Conservation (phyloP, 768 basidiomycete genomes). For the Chiua virens region DNA sequence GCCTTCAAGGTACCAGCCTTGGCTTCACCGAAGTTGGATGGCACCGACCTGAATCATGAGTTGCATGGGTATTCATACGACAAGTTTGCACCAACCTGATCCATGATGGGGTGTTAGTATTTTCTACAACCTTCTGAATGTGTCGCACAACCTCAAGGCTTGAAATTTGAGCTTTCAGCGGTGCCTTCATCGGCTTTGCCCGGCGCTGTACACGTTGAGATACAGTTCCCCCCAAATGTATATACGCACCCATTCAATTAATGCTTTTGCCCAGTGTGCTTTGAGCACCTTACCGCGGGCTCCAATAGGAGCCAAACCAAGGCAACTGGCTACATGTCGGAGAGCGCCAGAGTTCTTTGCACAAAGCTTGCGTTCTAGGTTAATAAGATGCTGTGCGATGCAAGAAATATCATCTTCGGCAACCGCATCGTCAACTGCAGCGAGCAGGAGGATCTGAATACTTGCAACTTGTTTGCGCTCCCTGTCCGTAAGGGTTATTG, state of each 20-base stretch:
- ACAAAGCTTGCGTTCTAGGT: neutral
- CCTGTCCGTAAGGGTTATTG: neutral
- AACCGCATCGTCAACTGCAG: neutral
- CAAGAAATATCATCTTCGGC: neutral
- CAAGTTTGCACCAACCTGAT: neutral
- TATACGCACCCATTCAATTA: constrained; percentile 10
- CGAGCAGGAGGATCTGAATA: constrained; percentile 3
- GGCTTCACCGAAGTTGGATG: constrained; percentile 16
- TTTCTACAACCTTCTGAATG: constrained; percentile 2
- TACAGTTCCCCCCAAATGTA: neutral
- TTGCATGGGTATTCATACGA: too few species aligned
- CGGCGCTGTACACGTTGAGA: neutral
- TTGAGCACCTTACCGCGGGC: neutral
- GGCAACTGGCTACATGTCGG: neutral
- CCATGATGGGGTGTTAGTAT: constrained; percentile 14
- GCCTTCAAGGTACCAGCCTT: constrained; percentile 17
- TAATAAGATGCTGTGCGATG: too few species aligned
- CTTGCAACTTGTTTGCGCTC: neutral
- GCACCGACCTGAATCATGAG: constrained; percentile 1
- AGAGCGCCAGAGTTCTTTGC: neutral
- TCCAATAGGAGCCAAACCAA: neutral
- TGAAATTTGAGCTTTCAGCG: neutral
- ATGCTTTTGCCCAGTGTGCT: constrained; percentile 3
- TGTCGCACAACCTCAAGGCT: neutral
- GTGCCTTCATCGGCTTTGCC: neutral